A percentile compares a stretch with the other conserved stretches of the same genome.
Conservation (phyloP, 2,329 filamentous ascomycete species). For the Trichoderma polysporum region DNA sequence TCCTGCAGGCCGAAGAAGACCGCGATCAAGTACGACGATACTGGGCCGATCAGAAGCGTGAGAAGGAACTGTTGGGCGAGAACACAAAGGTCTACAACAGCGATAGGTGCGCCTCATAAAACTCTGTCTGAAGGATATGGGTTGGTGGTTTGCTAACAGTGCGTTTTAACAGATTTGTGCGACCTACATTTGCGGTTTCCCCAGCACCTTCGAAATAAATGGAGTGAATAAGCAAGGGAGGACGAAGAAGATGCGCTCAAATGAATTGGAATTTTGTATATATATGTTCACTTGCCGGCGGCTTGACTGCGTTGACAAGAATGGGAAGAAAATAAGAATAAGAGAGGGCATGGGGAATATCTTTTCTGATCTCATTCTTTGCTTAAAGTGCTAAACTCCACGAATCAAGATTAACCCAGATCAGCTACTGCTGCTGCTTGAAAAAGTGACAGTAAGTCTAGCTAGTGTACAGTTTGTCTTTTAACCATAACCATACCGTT, state of each 20-base stretch:
- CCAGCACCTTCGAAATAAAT: constrained; percentile 63
- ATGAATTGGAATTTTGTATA: constrained; percentile 21
- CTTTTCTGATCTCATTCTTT: background rate
- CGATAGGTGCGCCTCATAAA: constrained; percentile 64
- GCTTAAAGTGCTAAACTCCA: background rate
- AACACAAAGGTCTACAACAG: constrained; percentile 84
- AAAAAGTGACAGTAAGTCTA: background rate
- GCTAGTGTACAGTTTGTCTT: background rate
- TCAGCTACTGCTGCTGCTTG: background rate
- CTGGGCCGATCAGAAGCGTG: constrained; percentile 81
- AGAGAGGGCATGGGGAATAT: background rate
- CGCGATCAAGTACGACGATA: constrained; percentile 87
- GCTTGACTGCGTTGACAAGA: background rate
- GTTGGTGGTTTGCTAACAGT: background rate
- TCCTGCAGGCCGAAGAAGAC: constrained; percentile 95
- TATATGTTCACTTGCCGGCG: constrained; percentile 4
- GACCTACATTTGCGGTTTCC: constrained; percentile 74
- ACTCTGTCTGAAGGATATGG: background rate
- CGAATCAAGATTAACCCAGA: background rate
- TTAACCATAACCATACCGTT: background rate
- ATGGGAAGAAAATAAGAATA: background rate
- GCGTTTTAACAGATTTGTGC: constrained; percentile 71
- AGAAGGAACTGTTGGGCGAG: constrained; percentile 85
- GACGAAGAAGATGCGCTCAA: background rate
- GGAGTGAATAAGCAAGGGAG: constrained; percentile 13